These are phyloP conservation scores for Cynanchum wilfordii DNA, from an alignment of 257 asterid species.

Conservation along the genomic window DNA sequence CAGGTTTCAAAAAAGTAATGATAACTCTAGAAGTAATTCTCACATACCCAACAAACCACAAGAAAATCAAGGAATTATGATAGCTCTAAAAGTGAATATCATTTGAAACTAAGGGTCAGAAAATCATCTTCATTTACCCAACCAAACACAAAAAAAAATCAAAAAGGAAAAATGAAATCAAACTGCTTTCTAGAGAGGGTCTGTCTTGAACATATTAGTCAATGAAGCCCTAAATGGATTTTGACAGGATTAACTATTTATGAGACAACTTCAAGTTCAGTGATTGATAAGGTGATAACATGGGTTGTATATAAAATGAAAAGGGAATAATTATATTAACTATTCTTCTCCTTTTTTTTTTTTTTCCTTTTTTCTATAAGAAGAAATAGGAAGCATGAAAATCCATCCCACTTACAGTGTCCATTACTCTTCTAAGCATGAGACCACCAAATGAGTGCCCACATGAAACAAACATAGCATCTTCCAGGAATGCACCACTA, in stretches of 20 bases:
- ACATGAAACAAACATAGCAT: constrained; percentile 87
- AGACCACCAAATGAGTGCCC: constrained; percentile 99
- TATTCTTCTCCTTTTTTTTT: too few relatives aligned
- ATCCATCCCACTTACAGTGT: constrained; percentile 51
- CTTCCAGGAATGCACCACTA: constrained; percentile 95
- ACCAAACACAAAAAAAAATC: neutral
- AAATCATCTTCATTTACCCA: neutral
- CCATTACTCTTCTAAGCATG: constrained; percentile 77
- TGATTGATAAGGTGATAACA: neutral
- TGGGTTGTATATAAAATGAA: neutral
- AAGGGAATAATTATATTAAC: neutral
- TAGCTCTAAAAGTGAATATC: too few relatives aligned
- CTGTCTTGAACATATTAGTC: too few relatives aligned
- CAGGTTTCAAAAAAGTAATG: neutral
- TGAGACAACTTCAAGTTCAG: too few relatives aligned
- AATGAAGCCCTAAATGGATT: neutral
- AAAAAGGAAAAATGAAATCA: too few relatives aligned
- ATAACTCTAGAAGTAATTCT: neutral
- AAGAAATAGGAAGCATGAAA: constrained; percentile 12
- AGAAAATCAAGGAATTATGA: neutral
- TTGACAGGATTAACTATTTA: neutral
- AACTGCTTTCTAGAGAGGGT: too few relatives aligned
- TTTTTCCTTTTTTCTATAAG: neutral
- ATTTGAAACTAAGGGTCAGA: too few relatives aligned
- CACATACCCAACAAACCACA: neutral